phyloP scores from a whole-genome alignment of 805 yeast genomes.

The Kodamaea nitidulidarum region DNA sequence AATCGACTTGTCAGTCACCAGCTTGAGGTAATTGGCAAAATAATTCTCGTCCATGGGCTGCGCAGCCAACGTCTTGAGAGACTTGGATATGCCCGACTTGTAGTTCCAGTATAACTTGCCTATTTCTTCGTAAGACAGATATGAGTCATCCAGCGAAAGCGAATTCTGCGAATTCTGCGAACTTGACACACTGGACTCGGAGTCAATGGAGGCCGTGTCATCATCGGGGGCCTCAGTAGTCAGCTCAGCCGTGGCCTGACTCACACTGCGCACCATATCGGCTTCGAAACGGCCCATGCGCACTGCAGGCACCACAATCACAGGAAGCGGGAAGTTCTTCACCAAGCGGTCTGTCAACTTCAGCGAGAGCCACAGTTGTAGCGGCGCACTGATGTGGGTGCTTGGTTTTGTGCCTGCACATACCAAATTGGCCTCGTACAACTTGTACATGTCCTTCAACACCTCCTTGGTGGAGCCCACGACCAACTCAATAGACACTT shows the following conservation, averaged over 20 bases:
- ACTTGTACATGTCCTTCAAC: slow-evolving; percentile 53
- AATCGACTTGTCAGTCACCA: slow-evolving; percentile 33
- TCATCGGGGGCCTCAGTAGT: slow-evolving; percentile 6
- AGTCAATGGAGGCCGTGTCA: slow-evolving; percentile 15
- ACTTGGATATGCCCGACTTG: slow-evolving; percentile 18
- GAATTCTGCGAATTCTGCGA: slow-evolving; percentile 21
- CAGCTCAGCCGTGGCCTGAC: background rate
- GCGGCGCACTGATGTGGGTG: slow-evolving; percentile 41
- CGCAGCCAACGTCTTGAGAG: slow-evolving; percentile 13
- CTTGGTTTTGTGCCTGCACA: slow-evolving; percentile 53
- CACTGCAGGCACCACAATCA: slow-evolving; percentile 60
- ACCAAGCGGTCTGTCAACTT: slow-evolving; percentile 63
- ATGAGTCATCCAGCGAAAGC: slow-evolving; percentile 26
- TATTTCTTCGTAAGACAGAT: slow-evolving; percentile 39
- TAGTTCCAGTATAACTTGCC: slow-evolving; percentile 29
- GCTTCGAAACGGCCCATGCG: slow-evolving; percentile 53
- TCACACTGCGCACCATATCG: slow-evolving; percentile 31
- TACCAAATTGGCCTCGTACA: slow-evolving; percentile 59
- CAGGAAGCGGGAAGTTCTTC: slow-evolving; percentile 60
- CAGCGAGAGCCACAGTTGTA: slow-evolving; percentile 57
- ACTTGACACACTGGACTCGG: slow-evolving; percentile 11
- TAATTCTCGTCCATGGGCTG: slow-evolving; percentile 23
- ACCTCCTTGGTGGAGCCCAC: slow-evolving; percentile 55
- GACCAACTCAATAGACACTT: slow-evolving; percentile 57
- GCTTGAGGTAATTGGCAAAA: slow-evolving; percentile 23